Evolutionary conservation across 1,284 basidiomycete species (phyloP), one percentile per base, ranked within the genome.

Genomic region (Flammula alnicola): DNA sequence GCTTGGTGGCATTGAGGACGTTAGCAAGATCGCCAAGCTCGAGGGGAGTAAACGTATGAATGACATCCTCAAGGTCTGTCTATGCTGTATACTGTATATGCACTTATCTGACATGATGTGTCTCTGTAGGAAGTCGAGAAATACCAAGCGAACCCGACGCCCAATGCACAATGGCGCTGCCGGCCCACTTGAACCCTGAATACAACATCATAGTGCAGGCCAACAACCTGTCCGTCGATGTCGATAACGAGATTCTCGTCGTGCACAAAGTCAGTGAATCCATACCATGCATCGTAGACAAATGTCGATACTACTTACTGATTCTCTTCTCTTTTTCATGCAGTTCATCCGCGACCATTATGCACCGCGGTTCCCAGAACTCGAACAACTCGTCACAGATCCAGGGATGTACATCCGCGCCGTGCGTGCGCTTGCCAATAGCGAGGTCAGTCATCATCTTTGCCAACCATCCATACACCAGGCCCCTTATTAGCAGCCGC

Each of bases 271-370:
- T 84, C 63, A 25, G 41, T 49, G 40, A 58, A 29, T 19, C 73
- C 78, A 49, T 59, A 74, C 43, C 62, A 44, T 23, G 3, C 16
- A 39, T n/a, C 26, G 20, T 17, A 16, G 10, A 20, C 38, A 44
- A 35, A 17, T 39, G n/a, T n/a, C n/a, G n/a, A n/a, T 42, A 25
- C 12, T 11, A 16, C 19, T 40, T 5, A 19, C 76, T 14, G 68
- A 79, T 12, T 73, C 79, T 80, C 51, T 47, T 42, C 51, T 53
- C 48, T 43, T 47, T 40, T 36, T 43, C 39, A 19, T 60, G 3
- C 63, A 93, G 88, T 99, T 98, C 77, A 97, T 99, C 63, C 88
- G 97, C 57, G 97, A 99, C 66, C 96, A 98, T 72, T 99, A 99
- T 69, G 84, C 91, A 1, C 83, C 91, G 17, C 93, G 95, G 56